Conservation (phyloP, 2,329 filamentous ascomycete species). For the Sclerotinia subarctica region DNA sequence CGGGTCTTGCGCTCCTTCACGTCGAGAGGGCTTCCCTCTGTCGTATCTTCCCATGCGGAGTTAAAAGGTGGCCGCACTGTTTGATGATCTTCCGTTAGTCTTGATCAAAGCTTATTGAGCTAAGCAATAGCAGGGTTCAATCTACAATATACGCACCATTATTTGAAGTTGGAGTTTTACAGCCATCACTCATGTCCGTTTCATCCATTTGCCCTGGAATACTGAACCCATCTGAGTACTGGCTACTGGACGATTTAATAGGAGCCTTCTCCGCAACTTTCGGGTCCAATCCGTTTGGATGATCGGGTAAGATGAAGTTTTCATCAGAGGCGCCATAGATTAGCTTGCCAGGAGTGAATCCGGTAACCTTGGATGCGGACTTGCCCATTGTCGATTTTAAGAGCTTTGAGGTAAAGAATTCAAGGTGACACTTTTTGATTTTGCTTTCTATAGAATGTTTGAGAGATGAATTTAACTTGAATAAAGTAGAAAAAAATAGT, state of each 20-base stretch:
- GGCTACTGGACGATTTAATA: neutral
- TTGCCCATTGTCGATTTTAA: neutral
- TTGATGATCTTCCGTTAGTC: neutral
- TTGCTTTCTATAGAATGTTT: neutral
- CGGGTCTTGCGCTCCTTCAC: neutral
- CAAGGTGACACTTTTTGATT: neutral
- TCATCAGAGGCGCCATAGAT: neutral
- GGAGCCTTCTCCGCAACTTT: neutral
- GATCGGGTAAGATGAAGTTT: too few species aligned
- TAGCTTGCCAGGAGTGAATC: neutral
- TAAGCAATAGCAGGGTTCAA: neutral
- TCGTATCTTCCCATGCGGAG: neutral
- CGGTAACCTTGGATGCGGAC: neutral
- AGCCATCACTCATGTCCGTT: neutral
- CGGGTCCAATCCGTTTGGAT: too few species aligned
- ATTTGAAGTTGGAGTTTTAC: neutral
- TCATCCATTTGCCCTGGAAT: neutral
- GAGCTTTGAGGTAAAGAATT: neutral
- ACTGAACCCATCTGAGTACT: neutral
- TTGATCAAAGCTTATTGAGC: neutral
- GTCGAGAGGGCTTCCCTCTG: neutral
- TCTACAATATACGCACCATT: neutral
- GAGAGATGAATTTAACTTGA: neutral
- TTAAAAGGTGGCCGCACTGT: neutral
- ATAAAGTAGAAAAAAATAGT: neutral